These are phyloP conservation scores for Globisporangium megalacanthum DNA, from an alignment of 352 stramenopile species.

Conservation along the genomic window DNA sequence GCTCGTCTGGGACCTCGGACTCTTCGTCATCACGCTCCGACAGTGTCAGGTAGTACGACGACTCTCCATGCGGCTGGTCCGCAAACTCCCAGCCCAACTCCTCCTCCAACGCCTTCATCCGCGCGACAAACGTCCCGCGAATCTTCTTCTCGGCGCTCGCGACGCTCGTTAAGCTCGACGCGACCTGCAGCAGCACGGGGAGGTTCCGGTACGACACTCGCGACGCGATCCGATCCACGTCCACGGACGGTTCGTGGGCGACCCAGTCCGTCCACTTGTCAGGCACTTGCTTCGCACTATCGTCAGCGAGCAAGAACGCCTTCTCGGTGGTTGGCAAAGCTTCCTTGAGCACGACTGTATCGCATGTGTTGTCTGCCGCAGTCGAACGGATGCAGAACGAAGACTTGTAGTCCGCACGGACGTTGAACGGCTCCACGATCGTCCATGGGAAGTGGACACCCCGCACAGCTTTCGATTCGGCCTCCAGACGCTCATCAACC, in stretches of 20 bases:
- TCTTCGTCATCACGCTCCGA: slow-evolving; percentile 19
- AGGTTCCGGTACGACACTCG: slow-evolving; percentile 68
- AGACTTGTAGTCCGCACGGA: slow-evolving; percentile 18
- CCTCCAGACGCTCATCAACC: slow-evolving; percentile 5
- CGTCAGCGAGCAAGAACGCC: background rate
- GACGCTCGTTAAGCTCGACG: slow-evolving; percentile 25
- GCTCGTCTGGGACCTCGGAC: slow-evolving; percentile 1
- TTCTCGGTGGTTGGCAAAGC: background rate
- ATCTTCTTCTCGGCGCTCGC: slow-evolving; percentile 37
- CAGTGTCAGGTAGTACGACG: slow-evolving; percentile 29
- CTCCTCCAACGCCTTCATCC: slow-evolving; percentile 30
- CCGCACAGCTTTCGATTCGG: slow-evolving; percentile 2
- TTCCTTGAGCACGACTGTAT: background rate
- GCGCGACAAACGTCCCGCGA: slow-evolving; percentile 28
- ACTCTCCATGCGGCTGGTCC: slow-evolving; percentile 24
- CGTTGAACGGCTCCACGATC: slow-evolving; percentile 45
- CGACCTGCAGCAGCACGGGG: slow-evolving; percentile 58
- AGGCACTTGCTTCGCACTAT: slow-evolving; percentile 22
- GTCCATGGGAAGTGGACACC: slow-evolving; percentile 27
- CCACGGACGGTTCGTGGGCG: slow-evolving; percentile 29
- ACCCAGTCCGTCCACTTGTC: slow-evolving; percentile 46
- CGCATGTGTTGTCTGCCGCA: background rate
- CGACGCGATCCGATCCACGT: slow-evolving; percentile 49
- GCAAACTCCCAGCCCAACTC: slow-evolving; percentile 40
- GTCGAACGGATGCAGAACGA: slow-evolving; percentile 1